Evolutionary conservation across 768 basidiomycete species (phyloP), one percentile per base, ranked within the genome.

Genomic region (Leccinum broughii): DNA sequence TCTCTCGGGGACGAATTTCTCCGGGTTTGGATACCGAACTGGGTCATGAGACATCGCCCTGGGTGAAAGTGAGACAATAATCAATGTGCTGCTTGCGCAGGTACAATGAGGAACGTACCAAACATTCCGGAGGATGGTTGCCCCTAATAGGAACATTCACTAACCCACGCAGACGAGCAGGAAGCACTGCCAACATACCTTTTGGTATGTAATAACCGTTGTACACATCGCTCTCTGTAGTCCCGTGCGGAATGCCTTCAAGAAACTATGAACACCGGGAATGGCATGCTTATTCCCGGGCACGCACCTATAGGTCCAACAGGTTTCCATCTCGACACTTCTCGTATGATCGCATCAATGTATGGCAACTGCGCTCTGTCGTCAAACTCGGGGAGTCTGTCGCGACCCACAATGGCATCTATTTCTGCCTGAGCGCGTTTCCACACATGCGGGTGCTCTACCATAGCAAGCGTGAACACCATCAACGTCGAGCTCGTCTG

Each of bases 121-220:
- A 20, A 52, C 17, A 20, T 52, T 52, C 8, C 28, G 28, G n/a
- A 52, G 17, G n/a, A 52, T 34, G 3, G 51, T 52, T 34, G 51
- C 30, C 17, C 51, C 51, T 52, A 14, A 41, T 41, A 3, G 32
- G n/a, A 13, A 52, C 17, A 30, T 52, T 28, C 17, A n/a, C 17
- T 41, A n/a, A 41, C 17, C 51, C 14, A 34, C 9, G 3, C 13
- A 17, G 14, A 20, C 10, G 17, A 20, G 26, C n/a, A 20, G 24
- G 32, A 28, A 52, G 8, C 4, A 10, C 48, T 24, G 26, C 10
- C 6, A 6, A 20, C 48, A 30, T 56, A 44, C 83, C 84, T 59
- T 77, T 76, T 4, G 85, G 84, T 46, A 86, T 86, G 13, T 80
- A 68, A 57, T 80, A 81, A 14, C 77, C 76, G 34, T 73, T 66